Conservation (phyloP, 176 grass and related monocot species). For the Urochloa ruziziensis region DNA sequence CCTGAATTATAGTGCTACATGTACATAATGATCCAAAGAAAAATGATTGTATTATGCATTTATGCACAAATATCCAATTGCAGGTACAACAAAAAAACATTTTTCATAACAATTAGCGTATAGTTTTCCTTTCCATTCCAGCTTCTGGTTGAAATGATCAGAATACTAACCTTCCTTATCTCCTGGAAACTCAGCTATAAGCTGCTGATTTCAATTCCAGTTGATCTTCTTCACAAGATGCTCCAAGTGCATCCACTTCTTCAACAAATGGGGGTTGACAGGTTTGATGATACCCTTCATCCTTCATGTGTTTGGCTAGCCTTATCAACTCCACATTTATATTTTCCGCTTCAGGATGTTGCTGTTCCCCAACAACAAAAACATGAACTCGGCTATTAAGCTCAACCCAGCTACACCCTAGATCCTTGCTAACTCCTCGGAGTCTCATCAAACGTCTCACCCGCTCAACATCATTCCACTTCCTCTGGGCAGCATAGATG, state of each 20-base stretch:
- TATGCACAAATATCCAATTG: not conserved
- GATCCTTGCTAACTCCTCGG: constrained; percentile 66
- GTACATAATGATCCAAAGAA: too few relatives aligned
- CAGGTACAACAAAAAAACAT: not conserved
- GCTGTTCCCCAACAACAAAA: constrained; percentile 68
- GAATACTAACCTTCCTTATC: constrained; percentile 10
- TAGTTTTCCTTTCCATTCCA: not conserved
- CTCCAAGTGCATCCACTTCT: not conserved
- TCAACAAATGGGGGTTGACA: constrained; percentile 23
- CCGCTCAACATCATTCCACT: constrained; percentile 66
- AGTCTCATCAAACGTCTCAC: constrained; percentile 73
- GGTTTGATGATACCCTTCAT: constrained; percentile 52
- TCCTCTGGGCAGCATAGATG: constrained; percentile 62
- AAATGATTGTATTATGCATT: too few relatives aligned
- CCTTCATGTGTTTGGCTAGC: constrained; percentile 65
- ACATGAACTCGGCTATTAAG: constrained; percentile 64
- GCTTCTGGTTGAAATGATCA: not conserved
- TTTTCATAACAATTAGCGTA: not conserved
- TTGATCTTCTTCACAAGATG: constrained; percentile 33
- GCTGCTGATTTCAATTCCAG: constrained; percentile 24
- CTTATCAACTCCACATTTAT: constrained; percentile 61
- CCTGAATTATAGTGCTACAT: too few relatives aligned
- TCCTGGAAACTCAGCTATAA: constrained; percentile 16
- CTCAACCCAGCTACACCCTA: constrained; percentile 78
- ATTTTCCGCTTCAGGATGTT: constrained; percentile 51